Base-by-base conservation (phyloP, 352 stramenopile genomes). In the Phytophthora litchii region DNA sequence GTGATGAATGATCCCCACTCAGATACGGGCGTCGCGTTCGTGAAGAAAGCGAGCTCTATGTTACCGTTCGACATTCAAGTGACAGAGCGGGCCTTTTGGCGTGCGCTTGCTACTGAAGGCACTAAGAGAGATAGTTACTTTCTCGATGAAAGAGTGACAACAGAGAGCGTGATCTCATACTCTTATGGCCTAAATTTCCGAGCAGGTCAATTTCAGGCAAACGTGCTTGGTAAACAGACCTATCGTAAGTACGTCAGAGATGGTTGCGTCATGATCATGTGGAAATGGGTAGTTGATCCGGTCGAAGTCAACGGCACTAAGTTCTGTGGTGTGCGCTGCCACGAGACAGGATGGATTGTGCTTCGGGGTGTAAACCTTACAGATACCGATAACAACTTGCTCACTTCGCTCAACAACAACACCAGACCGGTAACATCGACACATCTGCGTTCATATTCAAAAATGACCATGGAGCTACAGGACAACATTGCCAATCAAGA, bases 381-480 rank as follows among this genome's bases (percentile, higher is more conserved):
- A n/a, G 31, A n/a, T 17, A 27, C n/a, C 12, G 27, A 7, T 23
- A 23, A 17, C 9, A 3, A 31, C 31, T 16, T 14, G 6, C 49
- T 35, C 0, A 52, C 6, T 1, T 16, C 49, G 10, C 29, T 11
- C 10, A 34, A 34, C 29, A 7, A 34, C 29, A 34, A 27, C 23
- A 27, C 3, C 23, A 34, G 29, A 11, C 29, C 29, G 7, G 21
- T 68, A 12, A 58, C 52, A 13, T 69, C 54, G 5, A 77, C 78
- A 23, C 57, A 59, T 3, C 58, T 86, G 42, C 78, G 83, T 54
- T 80, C 75, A 40, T 86, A 70, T 62, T 70, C 74, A 19, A 78
- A 74, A 37, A 80, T 78, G 45, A 69, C 67, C 1, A 72, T 79
- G 37, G 72, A 81, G 40, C 61, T 88, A 8, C 67, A 82, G 38